A percentile compares a stretch with the other conserved stretches of the same genome.
Conservation (phyloP, 2,329 filamentous ascomycete genomes). For the Uncinocarpus reesii region DNA sequence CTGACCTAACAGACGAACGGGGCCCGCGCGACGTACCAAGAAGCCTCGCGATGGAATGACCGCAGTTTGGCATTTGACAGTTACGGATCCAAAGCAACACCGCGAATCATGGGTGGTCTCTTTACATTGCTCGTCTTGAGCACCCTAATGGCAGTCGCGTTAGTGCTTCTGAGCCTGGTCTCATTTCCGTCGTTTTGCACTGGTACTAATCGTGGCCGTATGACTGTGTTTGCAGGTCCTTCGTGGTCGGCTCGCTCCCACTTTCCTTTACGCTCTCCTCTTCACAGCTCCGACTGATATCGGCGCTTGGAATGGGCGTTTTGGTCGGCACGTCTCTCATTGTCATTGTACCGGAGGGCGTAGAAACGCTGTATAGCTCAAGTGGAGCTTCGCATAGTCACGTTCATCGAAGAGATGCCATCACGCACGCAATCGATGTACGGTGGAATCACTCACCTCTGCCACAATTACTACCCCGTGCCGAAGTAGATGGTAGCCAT, state of each 20-base stretch:
- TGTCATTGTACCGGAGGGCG: conserved; percentile 93
- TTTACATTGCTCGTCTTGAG: conserved; percentile 55
- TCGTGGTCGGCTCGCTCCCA: conserved; percentile 82
- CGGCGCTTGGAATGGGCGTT: conserved; percentile 85
- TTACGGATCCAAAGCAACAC: conserved; percentile 4
- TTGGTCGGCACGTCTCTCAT: conserved; percentile 90
- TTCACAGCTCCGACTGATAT: conserved; percentile 78
- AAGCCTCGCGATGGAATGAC: conserved; percentile 1
- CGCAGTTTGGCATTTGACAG: not conserved
- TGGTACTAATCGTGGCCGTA: not conserved
- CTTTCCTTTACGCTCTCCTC: conserved; percentile 79
- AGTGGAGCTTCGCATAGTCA: conserved; percentile 27
- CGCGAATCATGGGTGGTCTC: conserved; percentile 50
- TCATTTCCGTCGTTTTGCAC: conserved; percentile 3
- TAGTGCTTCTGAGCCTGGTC: conserved; percentile 23
- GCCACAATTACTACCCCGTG: conserved; percentile 1
- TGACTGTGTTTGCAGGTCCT: conserved; percentile 53
- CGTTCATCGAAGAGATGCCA: conserved; percentile 14
- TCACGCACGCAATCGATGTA: conserved; percentile 18
- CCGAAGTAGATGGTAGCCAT: not conserved
- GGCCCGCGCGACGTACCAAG: not conserved
- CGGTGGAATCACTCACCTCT: conserved; percentile 12
- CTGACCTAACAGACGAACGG: too few relatives aligned
- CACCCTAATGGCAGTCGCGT: conserved; percentile 57
- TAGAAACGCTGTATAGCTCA: conserved; percentile 72